Percentiles rank a stretch among this genome's conserved stretches.
Conservation (phyloP, 202 grass and related monocot genomes). For the Setaria viridis region DNA sequence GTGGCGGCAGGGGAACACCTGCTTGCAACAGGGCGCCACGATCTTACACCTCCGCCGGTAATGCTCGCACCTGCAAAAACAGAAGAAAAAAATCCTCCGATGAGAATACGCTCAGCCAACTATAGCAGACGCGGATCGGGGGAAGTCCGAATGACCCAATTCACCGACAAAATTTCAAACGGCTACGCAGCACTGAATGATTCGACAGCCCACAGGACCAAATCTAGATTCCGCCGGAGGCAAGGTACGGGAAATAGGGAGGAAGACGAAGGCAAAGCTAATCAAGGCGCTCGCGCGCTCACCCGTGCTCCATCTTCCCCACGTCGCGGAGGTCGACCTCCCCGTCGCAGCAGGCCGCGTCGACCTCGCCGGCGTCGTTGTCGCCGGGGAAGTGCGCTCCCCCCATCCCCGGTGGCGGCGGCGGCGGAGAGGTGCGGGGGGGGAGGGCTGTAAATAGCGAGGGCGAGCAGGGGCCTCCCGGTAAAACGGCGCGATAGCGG, state of each 20-base stretch:
- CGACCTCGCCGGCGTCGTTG: slow-evolving; percentile 34
- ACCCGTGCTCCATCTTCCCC: slow-evolving; percentile 88
- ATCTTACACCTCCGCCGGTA: slow-evolving; percentile 96
- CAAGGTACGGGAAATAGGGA: neutral
- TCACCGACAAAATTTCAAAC: neutral
- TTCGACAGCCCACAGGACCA: neutral
- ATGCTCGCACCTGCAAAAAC: slow-evolving; percentile 71
- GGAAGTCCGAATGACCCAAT: neutral
- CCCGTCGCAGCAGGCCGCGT: neutral
- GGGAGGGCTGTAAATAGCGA: neutral
- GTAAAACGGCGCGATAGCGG: slow-evolving; percentile 20
- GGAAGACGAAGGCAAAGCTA: neutral
- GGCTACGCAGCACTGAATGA: neutral
- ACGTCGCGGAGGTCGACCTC: slow-evolving; percentile 47
- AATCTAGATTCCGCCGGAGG: slow-evolving; percentile 8
- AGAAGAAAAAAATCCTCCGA: neutral
- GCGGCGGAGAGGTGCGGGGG: neutral
- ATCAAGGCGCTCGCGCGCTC: neutral
- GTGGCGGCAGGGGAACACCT: slow-evolving; percentile 90
- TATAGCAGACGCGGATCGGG: slow-evolving; percentile 1
- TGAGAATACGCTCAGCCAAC: slow-evolving; percentile 28
- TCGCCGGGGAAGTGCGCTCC: slow-evolving; percentile 46
- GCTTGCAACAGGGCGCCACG: slow-evolving; percentile 87
- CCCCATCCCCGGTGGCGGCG: slow-evolving; percentile 49
- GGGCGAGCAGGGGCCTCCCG: neutral